Evolutionary conservation across 2,329 filamentous ascomycete species (phyloP).

Genomic region (Dissoconium aciculare): DNA sequence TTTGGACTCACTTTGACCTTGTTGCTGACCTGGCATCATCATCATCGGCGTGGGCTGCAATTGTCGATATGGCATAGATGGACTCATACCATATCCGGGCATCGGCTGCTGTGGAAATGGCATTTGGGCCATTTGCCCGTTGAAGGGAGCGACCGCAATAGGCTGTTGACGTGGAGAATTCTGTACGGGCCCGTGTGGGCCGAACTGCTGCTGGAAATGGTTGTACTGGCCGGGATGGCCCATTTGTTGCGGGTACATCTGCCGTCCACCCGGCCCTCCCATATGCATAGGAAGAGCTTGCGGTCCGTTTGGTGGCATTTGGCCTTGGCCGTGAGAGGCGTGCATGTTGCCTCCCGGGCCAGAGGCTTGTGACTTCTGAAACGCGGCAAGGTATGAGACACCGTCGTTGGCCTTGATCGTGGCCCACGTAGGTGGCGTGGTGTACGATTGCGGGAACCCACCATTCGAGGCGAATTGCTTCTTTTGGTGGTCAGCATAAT

Average conservation of each 20-base stretch:
- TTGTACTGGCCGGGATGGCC: slow-evolving; percentile 46
- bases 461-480: slow-evolving; percentile 58
- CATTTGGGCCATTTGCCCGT: slow-evolving; percentile 34
- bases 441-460: slow-evolving; percentile 70
- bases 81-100: slow-evolving; percentile 55
- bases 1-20: slow-evolving; percentile 14
- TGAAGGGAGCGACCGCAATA: slow-evolving; percentile 30
- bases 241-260: slow-evolving; percentile 63
- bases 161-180: slow-evolving; percentile 68
- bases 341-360: slow-evolving; percentile 46
- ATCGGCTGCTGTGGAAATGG: slow-evolving; percentile 54
- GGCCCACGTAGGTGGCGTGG: slow-evolving; percentile 76
- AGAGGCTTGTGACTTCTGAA: slow-evolving; percentile 51
- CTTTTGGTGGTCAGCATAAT: slow-evolving; percentile 39
- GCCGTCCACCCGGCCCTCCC: slow-evolving; percentile 48
- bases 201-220: slow-evolving; percentile 79
- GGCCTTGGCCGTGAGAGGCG: slow-evolving; percentile 41
- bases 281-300: slow-evolving; percentile 74
- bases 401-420: slow-evolving; percentile 54
- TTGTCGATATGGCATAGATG: slow-evolving; percentile 40
- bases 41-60: slow-evolving; percentile 14
- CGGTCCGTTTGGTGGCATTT: slow-evolving; percentile 53
- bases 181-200: slow-evolving; percentile 56
- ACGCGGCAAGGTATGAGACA: slow-evolving; percentile 65
- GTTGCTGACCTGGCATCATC: slow-evolving; percentile 15